Percentiles rank a stretch among this genome's conserved stretches.
Evolutionary conservation across 108 stramenopile genomes (phyloP).

Genomic region (Cyclotella cryptica): DNA sequence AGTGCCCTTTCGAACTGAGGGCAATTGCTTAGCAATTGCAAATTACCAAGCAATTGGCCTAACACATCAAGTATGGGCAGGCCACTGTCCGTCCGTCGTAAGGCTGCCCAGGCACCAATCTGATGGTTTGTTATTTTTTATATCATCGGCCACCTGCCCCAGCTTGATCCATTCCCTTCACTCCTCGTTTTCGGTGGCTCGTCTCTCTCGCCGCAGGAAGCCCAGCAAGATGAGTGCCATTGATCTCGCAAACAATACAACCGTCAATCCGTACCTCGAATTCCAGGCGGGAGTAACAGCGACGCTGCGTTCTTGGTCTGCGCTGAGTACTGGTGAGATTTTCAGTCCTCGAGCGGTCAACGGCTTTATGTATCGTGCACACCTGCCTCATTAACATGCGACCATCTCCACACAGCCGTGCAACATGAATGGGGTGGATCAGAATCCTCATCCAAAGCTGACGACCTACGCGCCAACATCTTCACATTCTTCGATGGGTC

Average conservation of each 20-base stretch:
- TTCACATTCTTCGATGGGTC: slow-evolving; percentile 66
- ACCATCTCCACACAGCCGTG: slow-evolving; percentile 65
- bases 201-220: not conserved
- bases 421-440: slow-evolving; percentile 85
- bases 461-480: slow-evolving; percentile 66
- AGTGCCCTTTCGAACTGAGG: no score
- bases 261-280: slow-evolving; percentile 49
- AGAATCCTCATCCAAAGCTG: slow-evolving; percentile 69
- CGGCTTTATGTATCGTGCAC: no score
- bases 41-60: no score
- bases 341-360: not conserved
- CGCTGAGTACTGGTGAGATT: slow-evolving; percentile 24
- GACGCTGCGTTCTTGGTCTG: slow-evolving; percentile 84
- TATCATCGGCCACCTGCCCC: no score
- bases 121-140: no score
- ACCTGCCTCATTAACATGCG: not conserved
- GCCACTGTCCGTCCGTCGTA: no score
- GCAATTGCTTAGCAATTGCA: no score
- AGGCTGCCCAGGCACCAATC: no score
- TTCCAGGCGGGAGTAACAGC: slow-evolving; percentile 91
- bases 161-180: no score
- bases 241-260: not conserved
- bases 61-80: no score
- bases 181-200: no score
- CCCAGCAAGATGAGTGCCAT: not conserved